A percentile compares a stretch with the other conserved stretches of the same genome.
Evolutionary conservation across 306 rosid genomes (phyloP).

Genomic region (Sechiopsis laciniata): DNA sequence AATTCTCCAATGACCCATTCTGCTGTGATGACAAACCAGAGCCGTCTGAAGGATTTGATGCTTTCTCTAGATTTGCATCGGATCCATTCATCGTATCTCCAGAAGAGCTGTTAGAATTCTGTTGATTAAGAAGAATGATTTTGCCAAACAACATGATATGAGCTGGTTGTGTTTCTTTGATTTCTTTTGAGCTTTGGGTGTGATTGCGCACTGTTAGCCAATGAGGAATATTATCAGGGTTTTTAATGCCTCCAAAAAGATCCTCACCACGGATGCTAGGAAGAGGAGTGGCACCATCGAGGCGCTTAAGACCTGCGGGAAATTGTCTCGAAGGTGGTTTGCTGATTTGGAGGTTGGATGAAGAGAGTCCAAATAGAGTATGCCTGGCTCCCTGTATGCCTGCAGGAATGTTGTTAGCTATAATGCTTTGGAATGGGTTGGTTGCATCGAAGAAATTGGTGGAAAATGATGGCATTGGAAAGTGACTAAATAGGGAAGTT

Average conservation of each 20-base stretch:
- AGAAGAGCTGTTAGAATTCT: conserved; percentile 44
- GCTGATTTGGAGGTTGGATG: conserved; percentile 51
- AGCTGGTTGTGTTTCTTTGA: conserved; percentile 44
- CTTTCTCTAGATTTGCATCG: conserved; percentile 44
- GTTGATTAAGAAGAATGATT: conserved; percentile 54
- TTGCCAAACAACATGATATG: conserved; percentile 79
- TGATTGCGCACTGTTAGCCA: conserved; percentile 52
- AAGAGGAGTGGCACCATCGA: conserved; percentile 35
- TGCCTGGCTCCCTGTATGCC: conserved; percentile 99
- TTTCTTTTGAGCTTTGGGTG: conserved; percentile 42
- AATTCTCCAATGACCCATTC: conserved; percentile 52
- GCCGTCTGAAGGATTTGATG: conserved; percentile 51
- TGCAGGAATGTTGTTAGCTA: conserved; percentile 41
- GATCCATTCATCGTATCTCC: conserved; percentile 41
- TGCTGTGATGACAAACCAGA: conserved; percentile 41
- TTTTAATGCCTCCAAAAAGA: conserved; percentile 30
- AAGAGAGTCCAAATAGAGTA: conserved; percentile 64
- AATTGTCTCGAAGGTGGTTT: conserved; percentile 44
- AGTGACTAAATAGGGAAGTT: conserved; percentile 47
- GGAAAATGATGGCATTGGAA: conserved; percentile 53
- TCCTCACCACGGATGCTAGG: conserved; percentile 33
- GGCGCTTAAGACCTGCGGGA: conserved; percentile 42
- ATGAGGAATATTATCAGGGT: conserved; percentile 44
- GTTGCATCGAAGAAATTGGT: conserved; percentile 41
- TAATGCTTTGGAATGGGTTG: conserved; percentile 41